Conservation (phyloP, 2,329 filamentous ascomycete species). For the Ramichloridium luteum region DNA sequence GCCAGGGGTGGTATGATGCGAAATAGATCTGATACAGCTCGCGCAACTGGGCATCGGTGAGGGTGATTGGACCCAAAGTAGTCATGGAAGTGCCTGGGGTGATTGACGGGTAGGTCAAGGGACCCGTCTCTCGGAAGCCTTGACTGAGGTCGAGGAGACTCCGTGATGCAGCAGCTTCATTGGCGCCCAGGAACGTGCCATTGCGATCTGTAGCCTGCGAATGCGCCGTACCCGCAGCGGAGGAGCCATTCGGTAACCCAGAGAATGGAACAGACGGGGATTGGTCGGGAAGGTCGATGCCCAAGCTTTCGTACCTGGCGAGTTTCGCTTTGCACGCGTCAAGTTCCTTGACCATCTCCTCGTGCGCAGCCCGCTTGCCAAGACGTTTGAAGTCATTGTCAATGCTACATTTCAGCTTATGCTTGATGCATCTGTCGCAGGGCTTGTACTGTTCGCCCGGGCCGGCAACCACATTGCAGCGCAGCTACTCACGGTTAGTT, state of each 20-base stretch:
- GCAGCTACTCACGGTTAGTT: too few relatives aligned
- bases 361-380: slow-evolving; percentile 70
- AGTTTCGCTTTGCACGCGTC: slow-evolving; percentile 38
- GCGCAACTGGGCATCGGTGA: slow-evolving; percentile 32
- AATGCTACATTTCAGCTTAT: slow-evolving; percentile 74
- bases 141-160: slow-evolving; percentile 28
- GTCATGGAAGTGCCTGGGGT: slow-evolving; percentile 46
- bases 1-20: slow-evolving; percentile 60
- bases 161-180: slow-evolving; percentile 26
- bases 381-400: slow-evolving; percentile 79
- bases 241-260: slow-evolving; percentile 11
- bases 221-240: not conserved
- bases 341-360: slow-evolving; percentile 77
- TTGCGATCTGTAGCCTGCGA: not conserved
- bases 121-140: slow-evolving; percentile 27
- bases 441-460: slow-evolving; percentile 50
- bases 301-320: slow-evolving; percentile 21
- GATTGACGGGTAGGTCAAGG: slow-evolving; percentile 36
- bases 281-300: slow-evolving; percentile 18
- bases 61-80: slow-evolving; percentile 40
- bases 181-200: slow-evolving; percentile 22
- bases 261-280: too few relatives aligned
- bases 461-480: slow-evolving; percentile 73
- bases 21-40: slow-evolving; percentile 65
- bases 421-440: slow-evolving; percentile 65